These are phyloP conservation scores for Hibiscus syriacus DNA, from an alignment of 345 rosid genomes.

Conservation along the genomic window DNA sequence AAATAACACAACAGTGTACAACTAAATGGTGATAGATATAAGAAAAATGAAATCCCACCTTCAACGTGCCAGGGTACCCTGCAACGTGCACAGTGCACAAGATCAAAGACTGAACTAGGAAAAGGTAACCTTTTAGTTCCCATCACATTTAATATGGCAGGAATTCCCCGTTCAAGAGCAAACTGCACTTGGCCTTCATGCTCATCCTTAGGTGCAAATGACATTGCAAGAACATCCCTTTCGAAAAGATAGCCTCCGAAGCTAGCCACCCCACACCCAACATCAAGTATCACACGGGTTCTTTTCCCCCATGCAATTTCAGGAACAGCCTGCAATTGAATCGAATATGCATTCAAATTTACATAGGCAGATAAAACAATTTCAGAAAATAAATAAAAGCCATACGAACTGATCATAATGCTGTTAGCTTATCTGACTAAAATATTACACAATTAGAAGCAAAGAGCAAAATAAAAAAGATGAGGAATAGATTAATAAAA, in stretches of 20 bases:
- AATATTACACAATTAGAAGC: no score
- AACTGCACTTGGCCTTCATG: constrained; percentile 95
- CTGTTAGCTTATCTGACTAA: background rate
- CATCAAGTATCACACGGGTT: constrained; percentile 70
- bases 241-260: constrained; percentile 86
- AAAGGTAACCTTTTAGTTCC: constrained; percentile 79
- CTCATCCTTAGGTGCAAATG: constrained; percentile 93
- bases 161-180: constrained; percentile 87
- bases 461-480: no score
- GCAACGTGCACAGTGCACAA: constrained; percentile 85
- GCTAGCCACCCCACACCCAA: constrained; percentile 93
- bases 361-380: background rate
- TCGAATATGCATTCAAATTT: background rate
- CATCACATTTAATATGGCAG: constrained; percentile 78
- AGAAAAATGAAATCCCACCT: constrained; percentile 33
- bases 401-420: background rate
- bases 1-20: background rate
- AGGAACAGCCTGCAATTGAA: constrained; percentile 40
- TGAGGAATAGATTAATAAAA: no score
- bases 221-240: constrained; percentile 70
- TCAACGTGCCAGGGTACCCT: constrained; percentile 95
- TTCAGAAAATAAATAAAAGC: background rate
- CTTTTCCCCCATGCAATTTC: constrained; percentile 73
- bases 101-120: constrained; percentile 70
- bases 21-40: background rate